These are phyloP conservation scores for Tolypocladium tropicale DNA, from an alignment of 2,329 filamentous ascomycete species.

Conservation along the genomic window DNA sequence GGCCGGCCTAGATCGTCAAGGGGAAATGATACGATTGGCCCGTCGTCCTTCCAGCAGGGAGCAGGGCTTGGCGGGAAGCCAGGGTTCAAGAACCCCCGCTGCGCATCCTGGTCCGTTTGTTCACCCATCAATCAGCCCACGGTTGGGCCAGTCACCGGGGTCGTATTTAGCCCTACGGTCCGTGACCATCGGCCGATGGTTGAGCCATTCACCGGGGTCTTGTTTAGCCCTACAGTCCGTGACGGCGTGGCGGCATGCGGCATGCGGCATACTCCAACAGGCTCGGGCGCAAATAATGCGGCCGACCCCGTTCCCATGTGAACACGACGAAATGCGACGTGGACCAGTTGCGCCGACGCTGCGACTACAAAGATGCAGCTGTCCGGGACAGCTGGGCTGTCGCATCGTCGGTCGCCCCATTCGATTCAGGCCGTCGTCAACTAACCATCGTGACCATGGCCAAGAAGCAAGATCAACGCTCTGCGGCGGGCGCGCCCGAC, in stretches of 20 bases:
- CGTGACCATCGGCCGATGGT: neutral
- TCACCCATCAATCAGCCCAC: neutral
- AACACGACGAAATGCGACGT: neutral
- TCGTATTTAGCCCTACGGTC: neutral
- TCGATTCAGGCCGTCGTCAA: neutral
- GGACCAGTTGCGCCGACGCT: neutral
- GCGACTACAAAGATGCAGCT: neutral
- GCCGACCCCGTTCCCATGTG: neutral
- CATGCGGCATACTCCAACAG: too few species aligned
- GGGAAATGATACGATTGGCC: neutral
- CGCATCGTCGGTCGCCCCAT: neutral
- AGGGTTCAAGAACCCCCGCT: neutral
- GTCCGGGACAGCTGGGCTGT: neutral
- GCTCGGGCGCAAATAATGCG: neutral
- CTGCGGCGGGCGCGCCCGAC: neutral
- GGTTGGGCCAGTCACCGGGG: neutral
- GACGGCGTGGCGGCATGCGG: too few species aligned
- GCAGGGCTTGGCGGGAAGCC: neutral
- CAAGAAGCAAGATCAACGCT: neutral
- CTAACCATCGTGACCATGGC: neutral
- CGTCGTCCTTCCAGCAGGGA: neutral
- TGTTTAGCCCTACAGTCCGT: neutral
- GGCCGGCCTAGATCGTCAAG: neutral
- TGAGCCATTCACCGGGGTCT: neutral
- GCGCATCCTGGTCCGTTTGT: neutral